A percentile compares a stretch with the other conserved stretches of the same genome.
Evolutionary conservation across 106 monocot genomes (phyloP).

Genomic region (Dioscorea zingiberensis): DNA sequence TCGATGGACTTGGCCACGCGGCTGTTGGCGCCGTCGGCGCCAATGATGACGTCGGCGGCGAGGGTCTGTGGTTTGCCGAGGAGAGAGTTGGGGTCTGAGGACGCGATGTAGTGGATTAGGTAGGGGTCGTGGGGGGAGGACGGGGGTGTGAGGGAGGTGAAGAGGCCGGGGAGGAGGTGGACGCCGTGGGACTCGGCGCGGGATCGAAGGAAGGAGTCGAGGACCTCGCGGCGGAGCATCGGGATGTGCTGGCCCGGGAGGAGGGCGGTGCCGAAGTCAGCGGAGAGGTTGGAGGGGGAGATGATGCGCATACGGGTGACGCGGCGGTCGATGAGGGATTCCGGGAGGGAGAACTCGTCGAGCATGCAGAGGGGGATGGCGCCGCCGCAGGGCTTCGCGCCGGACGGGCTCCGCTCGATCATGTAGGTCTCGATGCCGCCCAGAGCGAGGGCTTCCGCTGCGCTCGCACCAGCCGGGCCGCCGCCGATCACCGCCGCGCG

Average conservation of each 20-base stretch:
- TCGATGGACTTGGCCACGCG: slow-evolving; percentile 63
- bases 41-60: slow-evolving; percentile 56
- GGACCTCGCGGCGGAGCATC: slow-evolving; percentile 91
- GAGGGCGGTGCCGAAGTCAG: slow-evolving; percentile 67
- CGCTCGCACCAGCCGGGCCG: slow-evolving; percentile 75
- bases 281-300: slow-evolving; percentile 76
- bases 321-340: slow-evolving; percentile 63
- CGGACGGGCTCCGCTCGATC: slow-evolving; percentile 70
- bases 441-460: slow-evolving; percentile 61
- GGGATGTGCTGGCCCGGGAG: slow-evolving; percentile 58
- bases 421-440: slow-evolving; percentile 57
- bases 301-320: slow-evolving; percentile 71
- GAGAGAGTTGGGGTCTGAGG: too few species aligned
- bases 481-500: slow-evolving; percentile 82
- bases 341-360: slow-evolving; percentile 75
- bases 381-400: slow-evolving; percentile 90
- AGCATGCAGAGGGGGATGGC: slow-evolving; percentile 94
- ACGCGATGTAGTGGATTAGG: slow-evolving; percentile 47
- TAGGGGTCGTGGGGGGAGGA: slow-evolving; percentile 35
- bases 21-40: slow-evolving; percentile 94
- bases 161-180: slow-evolving; percentile 41
- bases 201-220: slow-evolving; percentile 79
- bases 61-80: slow-evolving; percentile 12
- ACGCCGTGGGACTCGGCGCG: slow-evolving; percentile 59
- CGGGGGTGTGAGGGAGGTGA: slow-evolving; percentile 48